Conservation (phyloP, 2,329 filamentous ascomycete species). For the Cladosporium sp. region DNA sequence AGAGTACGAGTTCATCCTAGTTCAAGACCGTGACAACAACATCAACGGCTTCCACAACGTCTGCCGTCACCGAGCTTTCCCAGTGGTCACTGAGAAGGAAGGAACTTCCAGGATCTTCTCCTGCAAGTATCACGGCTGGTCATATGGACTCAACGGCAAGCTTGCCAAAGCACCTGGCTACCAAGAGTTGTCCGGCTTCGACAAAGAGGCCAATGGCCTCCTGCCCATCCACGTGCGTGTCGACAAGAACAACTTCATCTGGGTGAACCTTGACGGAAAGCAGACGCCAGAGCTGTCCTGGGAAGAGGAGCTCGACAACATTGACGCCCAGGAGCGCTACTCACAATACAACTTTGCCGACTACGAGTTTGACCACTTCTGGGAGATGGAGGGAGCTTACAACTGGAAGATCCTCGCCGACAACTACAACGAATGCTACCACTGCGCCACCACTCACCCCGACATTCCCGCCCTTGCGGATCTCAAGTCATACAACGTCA, state of each 20-base stretch:
- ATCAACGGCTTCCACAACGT: conserved; percentile 65
- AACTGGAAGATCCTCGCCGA: conserved; percentile 64
- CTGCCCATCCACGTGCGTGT: conserved; percentile 57
- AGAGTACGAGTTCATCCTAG: conserved; percentile 58
- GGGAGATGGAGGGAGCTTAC: conserved; percentile 58
- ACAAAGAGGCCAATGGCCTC: conserved; percentile 57
- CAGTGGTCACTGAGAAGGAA: conserved; percentile 54
- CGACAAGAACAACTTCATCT: conserved; percentile 58
- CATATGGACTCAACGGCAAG: conserved; percentile 58
- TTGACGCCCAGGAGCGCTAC: conserved; percentile 50
- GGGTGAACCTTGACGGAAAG: conserved; percentile 57
- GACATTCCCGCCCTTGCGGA: conserved; percentile 59
- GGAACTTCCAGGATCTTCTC: conserved; percentile 56
- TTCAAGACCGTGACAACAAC: conserved; percentile 51
- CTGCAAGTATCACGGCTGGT: conserved; percentile 66
- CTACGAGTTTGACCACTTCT: conserved; percentile 59
- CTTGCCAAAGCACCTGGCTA: conserved; percentile 63
- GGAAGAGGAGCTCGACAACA: conserved; percentile 53
- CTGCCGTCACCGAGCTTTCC: conserved; percentile 62
- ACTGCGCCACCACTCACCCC: conserved; percentile 61
- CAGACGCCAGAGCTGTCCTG: conserved; percentile 51
- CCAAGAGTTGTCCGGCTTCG: conserved; percentile 57
- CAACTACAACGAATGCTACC: conserved; percentile 68
- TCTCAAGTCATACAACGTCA: conserved; percentile 56
- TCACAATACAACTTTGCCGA: conserved; percentile 52